Evolutionary conservation across 116 monocot genomes (phyloP).

Genomic region (Dioscorea cayenensis): DNA sequence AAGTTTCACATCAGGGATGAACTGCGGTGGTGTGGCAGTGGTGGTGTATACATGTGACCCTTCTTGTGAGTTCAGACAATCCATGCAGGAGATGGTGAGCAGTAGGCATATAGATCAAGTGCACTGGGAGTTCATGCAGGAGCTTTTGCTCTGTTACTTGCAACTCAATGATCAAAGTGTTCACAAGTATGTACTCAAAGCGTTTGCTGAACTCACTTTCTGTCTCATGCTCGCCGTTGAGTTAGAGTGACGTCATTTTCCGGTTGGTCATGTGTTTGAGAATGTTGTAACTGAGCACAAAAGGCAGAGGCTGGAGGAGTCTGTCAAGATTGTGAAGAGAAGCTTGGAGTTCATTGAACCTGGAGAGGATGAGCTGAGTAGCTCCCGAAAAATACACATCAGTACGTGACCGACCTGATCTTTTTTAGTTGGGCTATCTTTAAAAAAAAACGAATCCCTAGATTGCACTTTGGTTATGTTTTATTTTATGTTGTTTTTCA

Average conservation of each 20-base stretch:
- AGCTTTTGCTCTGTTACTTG: slow-evolving; percentile 60
- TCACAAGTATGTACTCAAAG: slow-evolving; percentile 55
- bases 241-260: neutral
- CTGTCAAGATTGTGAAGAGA: too few relatives aligned
- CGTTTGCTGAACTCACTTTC: slow-evolving; percentile 61
- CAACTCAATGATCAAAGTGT: slow-evolving; percentile 61
- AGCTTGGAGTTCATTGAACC: too few relatives aligned
- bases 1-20: neutral
- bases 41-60: slow-evolving; percentile 56
- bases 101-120: slow-evolving; percentile 24
- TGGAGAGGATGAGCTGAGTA: too few relatives aligned
- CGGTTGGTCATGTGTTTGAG: too few relatives aligned
- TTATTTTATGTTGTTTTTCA: too few relatives aligned
- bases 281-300: too few relatives aligned
- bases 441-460: too few relatives aligned
- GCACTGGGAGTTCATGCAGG: slow-evolving; percentile 91
- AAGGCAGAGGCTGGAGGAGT: too few relatives aligned
- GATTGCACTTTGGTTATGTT: too few relatives aligned
- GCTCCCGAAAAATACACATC: too few relatives aligned
- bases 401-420: too few relatives aligned
- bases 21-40: slow-evolving; percentile 35
- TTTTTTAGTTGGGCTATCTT: too few relatives aligned
- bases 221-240: slow-evolving; percentile 8
- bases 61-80: slow-evolving; percentile 59
- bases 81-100: slow-evolving; percentile 64